phyloP scores from a whole-genome alignment of 2,329 filamentous ascomycete genomes.

The Alternaria dauci region DNA sequence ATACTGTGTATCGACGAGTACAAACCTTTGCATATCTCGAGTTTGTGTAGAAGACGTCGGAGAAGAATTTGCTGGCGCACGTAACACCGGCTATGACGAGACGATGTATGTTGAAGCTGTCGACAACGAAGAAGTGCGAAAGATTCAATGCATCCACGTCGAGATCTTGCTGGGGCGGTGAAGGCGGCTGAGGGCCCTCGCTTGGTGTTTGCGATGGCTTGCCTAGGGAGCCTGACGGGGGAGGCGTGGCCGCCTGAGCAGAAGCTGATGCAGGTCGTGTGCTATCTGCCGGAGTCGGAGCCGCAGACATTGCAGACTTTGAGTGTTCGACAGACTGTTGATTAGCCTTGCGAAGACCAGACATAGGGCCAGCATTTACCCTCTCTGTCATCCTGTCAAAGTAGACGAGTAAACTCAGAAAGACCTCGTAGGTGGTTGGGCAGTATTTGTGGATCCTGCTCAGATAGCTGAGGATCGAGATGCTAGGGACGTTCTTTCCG shows the following conservation, averaged over 20 bases:
- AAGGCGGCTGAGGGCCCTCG: constrained; percentile 45
- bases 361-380: constrained; percentile 82
- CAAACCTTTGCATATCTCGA: constrained; percentile 97
- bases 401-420: constrained; percentile 92
- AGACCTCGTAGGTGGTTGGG: constrained; percentile 97
- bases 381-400: constrained; percentile 99
- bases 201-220: constrained; percentile 45
- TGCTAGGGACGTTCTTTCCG: constrained; percentile 96
- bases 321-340: constrained; percentile 56
- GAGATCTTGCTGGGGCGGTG: constrained; percentile 50
- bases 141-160: constrained; percentile 61
- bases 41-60: constrained; percentile 98
- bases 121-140: constrained; percentile 87
- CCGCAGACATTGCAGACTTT: constrained; percentile 39
- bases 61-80: constrained; percentile 99
- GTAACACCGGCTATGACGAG: constrained; percentile 97
- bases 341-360: constrained; percentile 65
- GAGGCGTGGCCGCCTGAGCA: constrained; percentile 58
- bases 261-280: constrained; percentile 37
- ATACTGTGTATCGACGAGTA: constrained; percentile 16
- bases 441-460: constrained; percentile 98
- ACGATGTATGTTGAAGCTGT: constrained; percentile 98
- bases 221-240: constrained; percentile 59
- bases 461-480: constrained; percentile 95
- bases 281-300: constrained; percentile 38